These are phyloP conservation scores for Polygonum maritimum DNA, from an alignment of 148 eudicot species.

Conservation along the genomic window DNA sequence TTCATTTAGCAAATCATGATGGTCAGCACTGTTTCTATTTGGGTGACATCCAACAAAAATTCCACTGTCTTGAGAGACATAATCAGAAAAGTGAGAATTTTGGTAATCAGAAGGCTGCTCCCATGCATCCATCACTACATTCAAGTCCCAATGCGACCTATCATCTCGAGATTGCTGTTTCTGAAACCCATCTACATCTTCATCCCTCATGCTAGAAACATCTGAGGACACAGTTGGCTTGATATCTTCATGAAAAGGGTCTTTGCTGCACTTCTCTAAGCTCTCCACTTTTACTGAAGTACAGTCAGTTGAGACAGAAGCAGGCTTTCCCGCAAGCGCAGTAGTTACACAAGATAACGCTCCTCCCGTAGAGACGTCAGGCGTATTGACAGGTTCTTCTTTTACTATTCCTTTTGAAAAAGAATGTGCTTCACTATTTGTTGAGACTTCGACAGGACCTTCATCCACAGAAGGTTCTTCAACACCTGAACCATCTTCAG, in stretches of 20 bases:
- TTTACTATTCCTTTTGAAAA: constrained; percentile 13
- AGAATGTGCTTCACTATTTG: constrained; percentile 8
- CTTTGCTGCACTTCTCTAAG: constrained; percentile 11
- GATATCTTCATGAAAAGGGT: constrained; percentile 11
- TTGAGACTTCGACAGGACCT: constrained; percentile 9
- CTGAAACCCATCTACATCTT: constrained; percentile 13
- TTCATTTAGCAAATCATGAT: constrained; percentile 12
- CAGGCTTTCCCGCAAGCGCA: constrained; percentile 18
- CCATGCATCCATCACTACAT: constrained; percentile 79
- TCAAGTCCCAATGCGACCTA: constrained; percentile 75
- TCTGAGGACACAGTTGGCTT: constrained; percentile 17
- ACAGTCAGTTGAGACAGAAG: constrained; percentile 11
- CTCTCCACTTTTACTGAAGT: constrained; percentile 16
- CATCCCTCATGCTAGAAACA: constrained; percentile 20
- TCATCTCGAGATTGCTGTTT: constrained; percentile 25
- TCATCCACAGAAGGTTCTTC: constrained; percentile 19
- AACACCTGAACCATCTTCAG: constrained; percentile 19
- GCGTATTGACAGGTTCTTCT: constrained; percentile 20
- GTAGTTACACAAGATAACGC: constrained; percentile 25
- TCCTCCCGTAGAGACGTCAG: constrained; percentile 23
- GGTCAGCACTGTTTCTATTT: neutral
- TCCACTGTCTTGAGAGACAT: constrained; percentile 7
- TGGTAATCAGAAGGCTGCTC: constrained; percentile 39
- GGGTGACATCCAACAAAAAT: constrained; percentile 3
- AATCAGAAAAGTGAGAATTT: constrained; percentile 8